Evolutionary conservation across 2,329 filamentous ascomycete species (phyloP).

Genomic region (Paraconiothyrium brasiliense): DNA sequence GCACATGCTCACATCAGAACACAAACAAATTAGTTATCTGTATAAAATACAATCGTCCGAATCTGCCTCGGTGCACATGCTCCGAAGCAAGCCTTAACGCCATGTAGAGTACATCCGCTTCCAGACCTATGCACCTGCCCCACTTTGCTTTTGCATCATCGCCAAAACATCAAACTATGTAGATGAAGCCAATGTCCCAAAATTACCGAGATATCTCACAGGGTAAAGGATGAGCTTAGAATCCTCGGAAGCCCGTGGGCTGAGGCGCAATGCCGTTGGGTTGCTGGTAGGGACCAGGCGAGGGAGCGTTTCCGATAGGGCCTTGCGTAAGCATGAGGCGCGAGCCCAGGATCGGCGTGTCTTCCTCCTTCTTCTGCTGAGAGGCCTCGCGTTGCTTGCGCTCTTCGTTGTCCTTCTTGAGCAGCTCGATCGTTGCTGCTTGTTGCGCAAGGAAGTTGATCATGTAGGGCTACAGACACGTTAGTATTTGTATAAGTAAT

Average conservation of each 20-base stretch:
- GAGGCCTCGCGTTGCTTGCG: slow-evolving; percentile 76
- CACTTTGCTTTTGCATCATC: slow-evolving; percentile 34
- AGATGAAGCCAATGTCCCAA: slow-evolving; percentile 24
- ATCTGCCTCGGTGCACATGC: slow-evolving; percentile 25
- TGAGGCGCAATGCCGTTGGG: slow-evolving; percentile 91
- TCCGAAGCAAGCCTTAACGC: slow-evolving; percentile 38
- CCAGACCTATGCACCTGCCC: slow-evolving; percentile 29
- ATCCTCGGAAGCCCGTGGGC: slow-evolving; percentile 69
- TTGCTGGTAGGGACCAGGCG: slow-evolving; percentile 77
- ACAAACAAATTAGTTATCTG: slow-evolving; percentile 27
- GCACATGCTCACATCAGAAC: neutral
- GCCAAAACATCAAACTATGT: slow-evolving; percentile 37
- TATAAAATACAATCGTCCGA: slow-evolving; percentile 37
- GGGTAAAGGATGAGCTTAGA: slow-evolving; percentile 32
- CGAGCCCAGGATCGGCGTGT: slow-evolving; percentile 89
- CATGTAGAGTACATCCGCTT: slow-evolving; percentile 38
- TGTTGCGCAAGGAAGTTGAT: slow-evolving; percentile 97
- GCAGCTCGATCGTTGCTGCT: slow-evolving; percentile 79
- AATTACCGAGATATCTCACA: no score
- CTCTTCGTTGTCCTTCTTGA: slow-evolving; percentile 97
- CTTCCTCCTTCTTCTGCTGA: slow-evolving; percentile 90
- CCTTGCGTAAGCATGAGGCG: slow-evolving; percentile 97
- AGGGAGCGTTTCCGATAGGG: slow-evolving; percentile 66
- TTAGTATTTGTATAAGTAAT: slow-evolving; percentile 21
- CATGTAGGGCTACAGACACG: slow-evolving; percentile 77